These are phyloP conservation scores for Penicillium sp. DNA, from an alignment of 2,329 filamentous ascomycete genomes.

Conservation along the genomic window DNA sequence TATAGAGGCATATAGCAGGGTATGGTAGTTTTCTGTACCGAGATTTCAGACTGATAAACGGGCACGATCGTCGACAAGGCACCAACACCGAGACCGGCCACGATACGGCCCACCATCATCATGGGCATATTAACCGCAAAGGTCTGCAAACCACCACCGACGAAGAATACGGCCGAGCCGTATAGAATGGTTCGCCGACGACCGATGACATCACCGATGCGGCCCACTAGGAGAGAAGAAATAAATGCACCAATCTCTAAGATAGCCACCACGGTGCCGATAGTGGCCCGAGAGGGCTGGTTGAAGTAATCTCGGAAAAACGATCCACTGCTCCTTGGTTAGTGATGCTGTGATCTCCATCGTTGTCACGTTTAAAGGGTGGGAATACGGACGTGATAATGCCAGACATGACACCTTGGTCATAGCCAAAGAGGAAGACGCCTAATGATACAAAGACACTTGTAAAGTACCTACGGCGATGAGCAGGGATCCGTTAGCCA, in stretches of 20 bases:
- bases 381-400: slow-evolving; percentile 63
- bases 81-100: slow-evolving; percentile 84
- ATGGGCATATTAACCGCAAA: slow-evolving; percentile 80
- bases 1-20: neutral
- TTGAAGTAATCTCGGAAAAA: slow-evolving; percentile 93
- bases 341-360: neutral
- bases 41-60: slow-evolving; percentile 93
- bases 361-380: neutral
- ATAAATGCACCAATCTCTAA: slow-evolving; percentile 91
- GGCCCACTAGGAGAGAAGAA: slow-evolving; percentile 81
- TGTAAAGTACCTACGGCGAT: slow-evolving; percentile 75
- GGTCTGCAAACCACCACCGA: slow-evolving; percentile 83
- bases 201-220: slow-evolving; percentile 88
- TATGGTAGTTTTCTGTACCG: slow-evolving; percentile 41
- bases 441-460: slow-evolving; percentile 72
- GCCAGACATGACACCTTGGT: slow-evolving; percentile 67
- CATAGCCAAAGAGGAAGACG: slow-evolving; percentile 67
- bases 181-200: slow-evolving; percentile 89
- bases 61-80: slow-evolving; percentile 90
- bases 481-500: neutral
- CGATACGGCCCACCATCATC: slow-evolving; percentile 81
- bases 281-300: slow-evolving; percentile 80
- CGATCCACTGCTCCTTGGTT: slow-evolving; percentile 61
- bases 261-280: slow-evolving; percentile 97
- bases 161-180: slow-evolving; percentile 82